phyloP scores from a whole-genome alignment of 768 basidiomycete species.

The Pulveroboletus sp. region DNA sequence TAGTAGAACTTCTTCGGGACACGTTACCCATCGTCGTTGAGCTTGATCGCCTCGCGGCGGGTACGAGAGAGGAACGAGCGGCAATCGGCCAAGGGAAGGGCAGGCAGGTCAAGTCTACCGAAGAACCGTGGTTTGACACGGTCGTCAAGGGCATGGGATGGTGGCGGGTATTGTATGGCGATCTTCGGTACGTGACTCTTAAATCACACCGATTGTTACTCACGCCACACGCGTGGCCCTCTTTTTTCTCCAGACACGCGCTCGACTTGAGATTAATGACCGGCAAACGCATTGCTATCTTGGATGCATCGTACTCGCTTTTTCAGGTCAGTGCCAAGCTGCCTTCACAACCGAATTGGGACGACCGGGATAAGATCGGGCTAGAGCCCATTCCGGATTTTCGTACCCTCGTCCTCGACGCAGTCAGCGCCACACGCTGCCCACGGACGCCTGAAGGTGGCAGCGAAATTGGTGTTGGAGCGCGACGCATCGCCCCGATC shows the following conservation, averaged over 20 bases:
- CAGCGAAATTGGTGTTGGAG: slow-evolving; percentile 1
- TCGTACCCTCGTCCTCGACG: slow-evolving; percentile 43
- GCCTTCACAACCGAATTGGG: not conserved
- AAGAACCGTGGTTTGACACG: slow-evolving; percentile 47
- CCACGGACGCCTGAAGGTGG: slow-evolving; percentile 4
- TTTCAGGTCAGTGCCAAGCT: slow-evolving; percentile 24
- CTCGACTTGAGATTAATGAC: slow-evolving; percentile 77
- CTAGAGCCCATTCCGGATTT: slow-evolving; percentile 62
- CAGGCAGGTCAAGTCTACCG: slow-evolving; percentile 11
- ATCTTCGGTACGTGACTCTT: slow-evolving; percentile 45
- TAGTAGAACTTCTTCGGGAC: slow-evolving; percentile 66
- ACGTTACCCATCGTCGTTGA: slow-evolving; percentile 75
- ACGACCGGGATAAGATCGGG: slow-evolving; percentile 25
- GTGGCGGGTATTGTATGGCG: slow-evolving; percentile 71
- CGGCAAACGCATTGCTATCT: slow-evolving; percentile 57
- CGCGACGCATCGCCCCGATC: slow-evolving; percentile 46
- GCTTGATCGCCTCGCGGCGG: slow-evolving; percentile 50
- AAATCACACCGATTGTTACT: too few relatives aligned
- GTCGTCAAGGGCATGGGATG: slow-evolving; percentile 78
- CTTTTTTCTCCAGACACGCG: slow-evolving; percentile 50
- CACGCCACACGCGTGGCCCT: too few relatives aligned
- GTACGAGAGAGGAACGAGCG: slow-evolving; percentile 22
- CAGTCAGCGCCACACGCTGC: slow-evolving; percentile 36
- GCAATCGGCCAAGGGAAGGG: slow-evolving; percentile 3
- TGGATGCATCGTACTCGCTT: slow-evolving; percentile 70